Conservation (phyloP, 1,139 yeast species). For the Pichia cactophila region DNA sequence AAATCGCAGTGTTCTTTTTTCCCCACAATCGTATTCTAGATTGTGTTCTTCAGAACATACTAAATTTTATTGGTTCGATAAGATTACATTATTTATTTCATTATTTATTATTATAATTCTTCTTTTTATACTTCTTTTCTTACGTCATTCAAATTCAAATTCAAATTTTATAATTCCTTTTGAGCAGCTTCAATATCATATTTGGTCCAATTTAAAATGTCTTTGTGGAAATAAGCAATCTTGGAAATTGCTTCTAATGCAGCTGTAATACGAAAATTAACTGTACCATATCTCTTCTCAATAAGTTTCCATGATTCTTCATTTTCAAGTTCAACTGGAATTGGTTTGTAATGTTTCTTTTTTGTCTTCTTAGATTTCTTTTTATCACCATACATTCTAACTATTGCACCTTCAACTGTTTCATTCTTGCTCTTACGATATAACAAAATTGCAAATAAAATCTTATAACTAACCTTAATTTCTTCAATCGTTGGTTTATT, state of each 20-base stretch:
- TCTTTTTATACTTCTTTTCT: neutral
- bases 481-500: neutral
- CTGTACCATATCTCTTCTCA: neutral
- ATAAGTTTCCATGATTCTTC: neutral
- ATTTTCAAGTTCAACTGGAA: neutral
- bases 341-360: neutral
- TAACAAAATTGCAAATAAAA: neutral
- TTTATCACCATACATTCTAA: neutral
- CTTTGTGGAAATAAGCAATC: neutral
- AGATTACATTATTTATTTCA: too few relatives aligned
- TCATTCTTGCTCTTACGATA: neutral
- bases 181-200: neutral
- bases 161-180: neutral
- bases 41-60: too few relatives aligned
- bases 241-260: neutral
- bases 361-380: neutral
- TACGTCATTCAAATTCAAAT: neutral
- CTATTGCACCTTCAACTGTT: neutral
- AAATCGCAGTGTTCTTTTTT: too few relatives aligned
- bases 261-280: neutral
- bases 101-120: too few relatives aligned
- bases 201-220: neutral
- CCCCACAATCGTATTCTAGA: too few relatives aligned
- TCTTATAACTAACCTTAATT: neutral
- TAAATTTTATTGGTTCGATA: too few relatives aligned